phyloP scores from a whole-genome alignment of 305 asterid genomes.

The Plantago lanceolata region DNA sequence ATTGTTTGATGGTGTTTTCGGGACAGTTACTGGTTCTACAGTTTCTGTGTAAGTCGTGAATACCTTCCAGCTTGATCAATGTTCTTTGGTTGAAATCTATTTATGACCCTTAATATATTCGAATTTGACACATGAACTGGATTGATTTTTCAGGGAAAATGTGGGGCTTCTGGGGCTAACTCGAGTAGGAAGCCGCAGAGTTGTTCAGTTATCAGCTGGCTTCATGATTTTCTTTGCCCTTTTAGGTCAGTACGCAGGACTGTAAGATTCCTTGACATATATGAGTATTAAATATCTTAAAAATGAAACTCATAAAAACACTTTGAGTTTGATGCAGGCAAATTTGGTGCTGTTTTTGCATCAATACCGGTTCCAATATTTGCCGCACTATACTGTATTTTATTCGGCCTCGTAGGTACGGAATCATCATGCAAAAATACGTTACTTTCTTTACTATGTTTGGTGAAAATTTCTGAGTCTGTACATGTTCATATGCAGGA shows the following conservation, averaged over 20 bases:
- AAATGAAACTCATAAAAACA: neutral
- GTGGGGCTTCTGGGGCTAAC: conserved; percentile 97
- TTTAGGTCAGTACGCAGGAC: conserved; percentile 53
- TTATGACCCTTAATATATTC: conserved; percentile 8
- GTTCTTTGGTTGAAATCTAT: neutral
- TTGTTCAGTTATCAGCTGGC: conserved; percentile 87
- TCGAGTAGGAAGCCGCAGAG: conserved; percentile 98
- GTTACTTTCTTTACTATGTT: conserved; percentile 1
- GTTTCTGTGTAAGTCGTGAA: conserved; percentile 78
- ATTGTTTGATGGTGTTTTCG: conserved; percentile 85
- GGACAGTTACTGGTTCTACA: conserved; percentile 86
- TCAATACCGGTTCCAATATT: conserved; percentile 88
- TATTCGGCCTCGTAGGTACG: conserved; percentile 96
- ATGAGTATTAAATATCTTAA: neutral
- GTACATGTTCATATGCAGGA: conserved; percentile 46
- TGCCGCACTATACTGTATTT: conserved; percentile 86
- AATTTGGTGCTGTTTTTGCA: conserved; percentile 96
- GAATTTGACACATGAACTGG: conserved; percentile 10
- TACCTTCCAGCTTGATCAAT: neutral
- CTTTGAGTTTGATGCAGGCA: conserved; percentile 51
- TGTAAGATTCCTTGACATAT: neutral
- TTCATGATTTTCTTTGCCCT: conserved; percentile 97
- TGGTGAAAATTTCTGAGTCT: conserved; percentile 2
- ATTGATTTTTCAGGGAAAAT: conserved; percentile 62
- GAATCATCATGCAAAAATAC: conserved; percentile 6